Base-by-base conservation (phyloP, 2,329 filamentous ascomycete genomes). In the Boeremia exigua region DNA sequence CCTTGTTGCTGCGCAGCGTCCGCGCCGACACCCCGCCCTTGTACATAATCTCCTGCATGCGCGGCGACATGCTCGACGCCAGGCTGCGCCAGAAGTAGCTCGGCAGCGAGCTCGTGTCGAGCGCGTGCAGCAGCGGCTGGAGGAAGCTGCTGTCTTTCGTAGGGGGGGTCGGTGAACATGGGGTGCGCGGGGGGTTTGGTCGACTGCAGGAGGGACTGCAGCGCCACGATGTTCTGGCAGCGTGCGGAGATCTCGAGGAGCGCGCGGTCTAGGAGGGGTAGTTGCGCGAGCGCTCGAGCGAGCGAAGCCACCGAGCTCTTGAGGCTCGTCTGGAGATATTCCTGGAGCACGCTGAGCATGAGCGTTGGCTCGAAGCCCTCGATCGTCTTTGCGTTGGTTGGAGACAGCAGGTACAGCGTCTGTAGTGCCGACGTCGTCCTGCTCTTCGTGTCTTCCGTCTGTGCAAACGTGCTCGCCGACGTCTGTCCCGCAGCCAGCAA, bases 81-180 rank as follows among this genome's bases (percentile, higher is more conserved):
- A 98, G 84, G 8, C 89, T 90, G 48, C 95, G 85, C 92, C 95
- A 99, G 78, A 96, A 99, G 74, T 94, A 96, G 0, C 90, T 94
- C 1, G 92, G 87, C 14, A 99, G 80, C 2, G 91, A 95, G 0
- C 90, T 86, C 0, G 92, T 96, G 75, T 98, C 95, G 7, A 99
- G 84, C n/a, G 88, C 82, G 10, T 84, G 79, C 8, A 96, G 83
- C 0, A 96, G 79, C 0, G 88, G 88, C 54, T 88, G 84, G 0
- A 97, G 81, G 37, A 97, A 83, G 54, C 85, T 85, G 54, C 84
- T 85, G 71, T 48, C 9, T 19, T 32, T 28, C 19, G 15, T 32
- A 4, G 53, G 14, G 2, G 36, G 19, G 9, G 14, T 12, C 8
- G 10, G 44, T 7, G 67, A 94, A 72, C 0, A 91, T 78, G 0